These are phyloP conservation scores for Rubia balearica DNA, from an alignment of 305 asterid species.

Conservation along the genomic window DNA sequence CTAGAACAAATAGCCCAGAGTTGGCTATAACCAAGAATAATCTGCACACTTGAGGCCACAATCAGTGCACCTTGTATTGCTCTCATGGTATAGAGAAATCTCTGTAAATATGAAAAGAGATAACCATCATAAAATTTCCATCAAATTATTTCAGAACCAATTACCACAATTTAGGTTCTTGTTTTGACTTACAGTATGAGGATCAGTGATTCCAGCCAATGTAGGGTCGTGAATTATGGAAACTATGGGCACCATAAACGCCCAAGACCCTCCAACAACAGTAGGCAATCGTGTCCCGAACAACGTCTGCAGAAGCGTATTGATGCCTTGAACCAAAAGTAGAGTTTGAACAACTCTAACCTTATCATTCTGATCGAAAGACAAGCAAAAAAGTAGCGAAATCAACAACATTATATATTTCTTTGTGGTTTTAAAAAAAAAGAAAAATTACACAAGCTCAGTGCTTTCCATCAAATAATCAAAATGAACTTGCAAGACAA, in stretches of 20 bases:
- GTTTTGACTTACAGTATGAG: constrained; percentile 49
- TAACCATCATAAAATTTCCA: background rate
- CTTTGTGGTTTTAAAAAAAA: background rate
- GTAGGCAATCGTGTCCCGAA: constrained; percentile 92
- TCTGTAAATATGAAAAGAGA: constrained; percentile 34
- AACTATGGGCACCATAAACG: constrained; percentile 77
- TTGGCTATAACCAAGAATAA: constrained; percentile 90
- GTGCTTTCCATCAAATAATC: background rate
- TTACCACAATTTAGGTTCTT: background rate
- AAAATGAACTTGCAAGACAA: background rate
- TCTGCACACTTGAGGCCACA: constrained; percentile 97
- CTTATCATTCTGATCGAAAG: constrained; percentile 59
- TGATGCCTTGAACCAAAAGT: constrained; percentile 84
- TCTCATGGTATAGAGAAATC: constrained; percentile 75
- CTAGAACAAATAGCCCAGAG: constrained; percentile 98
- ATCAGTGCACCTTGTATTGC: constrained; percentile 94
- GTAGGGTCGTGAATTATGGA: constrained; percentile 87
- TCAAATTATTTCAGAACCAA: background rate
- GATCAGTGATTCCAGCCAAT: constrained; percentile 54
- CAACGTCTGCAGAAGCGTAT: constrained; percentile 74
- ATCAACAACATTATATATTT: background rate
- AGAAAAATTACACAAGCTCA: background rate
- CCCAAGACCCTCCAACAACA: constrained; percentile 97
- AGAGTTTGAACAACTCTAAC: constrained; percentile 89
- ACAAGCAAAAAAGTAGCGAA: constrained; percentile 3